Conservation (phyloP, 768 basidiomycete genomes). For the Phanerodontia chrysosporium region DNA sequence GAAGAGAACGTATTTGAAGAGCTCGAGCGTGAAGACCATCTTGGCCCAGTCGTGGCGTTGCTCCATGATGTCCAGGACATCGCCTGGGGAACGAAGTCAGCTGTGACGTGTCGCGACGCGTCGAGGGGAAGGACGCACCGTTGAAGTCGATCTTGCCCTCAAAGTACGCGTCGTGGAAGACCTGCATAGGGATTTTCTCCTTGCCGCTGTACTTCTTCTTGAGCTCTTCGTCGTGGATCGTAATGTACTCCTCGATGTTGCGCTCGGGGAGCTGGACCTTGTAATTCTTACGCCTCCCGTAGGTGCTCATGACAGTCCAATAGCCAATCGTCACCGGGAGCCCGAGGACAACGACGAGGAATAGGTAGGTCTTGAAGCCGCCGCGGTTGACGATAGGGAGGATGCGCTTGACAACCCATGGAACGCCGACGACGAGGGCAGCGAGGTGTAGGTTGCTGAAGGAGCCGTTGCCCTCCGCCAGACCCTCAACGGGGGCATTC, state of each 20-base stretch:
- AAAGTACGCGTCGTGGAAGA: constrained; percentile 97
- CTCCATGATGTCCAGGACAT: constrained; percentile 91
- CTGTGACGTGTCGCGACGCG: constrained; percentile 9
- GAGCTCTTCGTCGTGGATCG: constrained; percentile 80
- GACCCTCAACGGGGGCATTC: constrained; percentile 78
- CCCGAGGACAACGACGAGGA: constrained; percentile 71
- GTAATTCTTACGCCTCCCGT: constrained; percentile 77
- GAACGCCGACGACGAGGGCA: constrained; percentile 69
- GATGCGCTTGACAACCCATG: constrained; percentile 79
- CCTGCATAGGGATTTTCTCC: constrained; percentile 95
- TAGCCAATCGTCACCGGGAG: constrained; percentile 78
- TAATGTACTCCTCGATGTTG: constrained; percentile 86
- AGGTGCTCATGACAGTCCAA: constrained; percentile 84
- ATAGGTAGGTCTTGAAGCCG: constrained; percentile 82
- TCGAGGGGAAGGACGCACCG: constrained; percentile 42
- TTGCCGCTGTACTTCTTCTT: constrained; percentile 76
- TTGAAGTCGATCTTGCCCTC: constrained; percentile 96
- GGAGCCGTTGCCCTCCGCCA: constrained; percentile 80
- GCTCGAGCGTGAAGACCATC: constrained; percentile 84
- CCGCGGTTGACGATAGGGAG: constrained; percentile 79
- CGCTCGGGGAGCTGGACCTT: constrained; percentile 83
- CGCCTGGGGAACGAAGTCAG: constrained; percentile 46
- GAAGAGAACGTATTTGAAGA: constrained; percentile 91
- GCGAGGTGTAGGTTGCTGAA: constrained; percentile 84
- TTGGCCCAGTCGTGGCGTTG: constrained; percentile 94